Percentiles rank a stretch among this genome's conserved stretches.
These are phyloP conservation scores for Pholiota adiposa DNA, from an alignment of 1,284 basidiomycete species.

Conservation along the genomic window DNA sequence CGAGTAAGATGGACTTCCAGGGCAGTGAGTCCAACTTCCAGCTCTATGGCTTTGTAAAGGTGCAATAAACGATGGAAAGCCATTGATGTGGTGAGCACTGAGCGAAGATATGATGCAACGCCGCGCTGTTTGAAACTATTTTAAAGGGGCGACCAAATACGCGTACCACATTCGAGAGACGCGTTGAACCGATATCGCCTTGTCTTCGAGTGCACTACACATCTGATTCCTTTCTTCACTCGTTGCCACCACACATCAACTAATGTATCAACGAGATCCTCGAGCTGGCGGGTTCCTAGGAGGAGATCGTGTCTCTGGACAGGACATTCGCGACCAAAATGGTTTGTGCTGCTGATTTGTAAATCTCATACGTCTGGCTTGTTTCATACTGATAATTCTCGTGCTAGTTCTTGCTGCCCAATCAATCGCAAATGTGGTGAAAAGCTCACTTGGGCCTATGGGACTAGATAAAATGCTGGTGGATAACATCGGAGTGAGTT, in stretches of 20 bases:
- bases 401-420: constrained; percentile 88
- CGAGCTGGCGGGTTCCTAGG: constrained; percentile 90
- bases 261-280: constrained; percentile 86
- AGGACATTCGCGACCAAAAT: constrained; percentile 97
- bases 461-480: constrained; percentile 98
- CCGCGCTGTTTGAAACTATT: constrained; percentile 26
- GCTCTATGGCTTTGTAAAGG: no score
- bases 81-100: no score
- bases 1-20: no score
- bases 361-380: constrained; percentile 9
- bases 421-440: constrained; percentile 97
- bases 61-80: no score
- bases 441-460: constrained; percentile 94
- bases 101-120: constrained; percentile 1
- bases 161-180: constrained; percentile 21
- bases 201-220: constrained; percentile 4
- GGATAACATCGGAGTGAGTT: constrained; percentile 92
- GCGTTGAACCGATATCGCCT: constrained; percentile 18
- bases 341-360: constrained; percentile 49
- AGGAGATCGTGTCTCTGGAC: constrained; percentile 91
- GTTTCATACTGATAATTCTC: constrained; percentile 18
- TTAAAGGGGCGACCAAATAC: constrained; percentile 26
- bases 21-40: no score
- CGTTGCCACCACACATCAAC: constrained; percentile 11
- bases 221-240: constrained; percentile 9